Evolutionary conservation across 345 rosid genomes (phyloP).

Genomic region (Cardamine resedifolia): DNA sequence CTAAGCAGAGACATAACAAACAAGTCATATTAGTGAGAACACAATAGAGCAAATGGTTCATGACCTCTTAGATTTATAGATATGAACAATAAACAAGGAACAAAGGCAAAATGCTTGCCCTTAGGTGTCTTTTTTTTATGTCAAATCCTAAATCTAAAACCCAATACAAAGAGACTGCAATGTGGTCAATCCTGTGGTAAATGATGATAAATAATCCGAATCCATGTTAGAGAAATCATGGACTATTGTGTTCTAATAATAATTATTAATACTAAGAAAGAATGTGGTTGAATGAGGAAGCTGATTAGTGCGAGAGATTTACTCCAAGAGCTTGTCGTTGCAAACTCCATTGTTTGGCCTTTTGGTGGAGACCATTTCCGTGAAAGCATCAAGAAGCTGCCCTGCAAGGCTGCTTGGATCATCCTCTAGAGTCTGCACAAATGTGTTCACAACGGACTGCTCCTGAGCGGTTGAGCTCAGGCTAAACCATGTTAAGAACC

Average conservation of each 20-base stretch:
- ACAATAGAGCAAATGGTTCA: conserved; percentile 1
- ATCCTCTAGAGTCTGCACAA: conserved; percentile 77
- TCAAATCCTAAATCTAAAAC: conserved; percentile 26
- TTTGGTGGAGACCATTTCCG: conserved; percentile 72
- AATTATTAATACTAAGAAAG: conserved; percentile 31
- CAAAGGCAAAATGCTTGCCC: conserved; percentile 27
- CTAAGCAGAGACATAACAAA: neutral
- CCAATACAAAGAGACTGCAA: conserved; percentile 14
- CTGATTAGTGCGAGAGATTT: conserved; percentile 23
- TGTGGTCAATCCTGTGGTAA: conserved; percentile 29
- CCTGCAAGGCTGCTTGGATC: conserved; percentile 92
- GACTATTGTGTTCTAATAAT: conserved; percentile 20
- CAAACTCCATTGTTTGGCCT: conserved; percentile 66
- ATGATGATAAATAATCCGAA: conserved; percentile 24
- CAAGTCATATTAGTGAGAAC: neutral
- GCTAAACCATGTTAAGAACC: conserved; percentile 94
- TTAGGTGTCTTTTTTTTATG: neutral
- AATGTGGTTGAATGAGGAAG: conserved; percentile 20
- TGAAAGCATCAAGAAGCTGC: conserved; percentile 81
- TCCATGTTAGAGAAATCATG: conserved; percentile 34
- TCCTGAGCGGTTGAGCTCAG: conserved; percentile 79
- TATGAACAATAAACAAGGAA: conserved; percentile 29
- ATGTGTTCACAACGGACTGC: conserved; percentile 84
- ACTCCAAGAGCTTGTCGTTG: conserved; percentile 33
- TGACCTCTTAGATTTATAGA: neutral